Percentiles rank a stretch among this genome's conserved stretches.
These are phyloP conservation scores for Salix arbutifolia DNA, from an alignment of 345 rosid species.

Conservation along the genomic window DNA sequence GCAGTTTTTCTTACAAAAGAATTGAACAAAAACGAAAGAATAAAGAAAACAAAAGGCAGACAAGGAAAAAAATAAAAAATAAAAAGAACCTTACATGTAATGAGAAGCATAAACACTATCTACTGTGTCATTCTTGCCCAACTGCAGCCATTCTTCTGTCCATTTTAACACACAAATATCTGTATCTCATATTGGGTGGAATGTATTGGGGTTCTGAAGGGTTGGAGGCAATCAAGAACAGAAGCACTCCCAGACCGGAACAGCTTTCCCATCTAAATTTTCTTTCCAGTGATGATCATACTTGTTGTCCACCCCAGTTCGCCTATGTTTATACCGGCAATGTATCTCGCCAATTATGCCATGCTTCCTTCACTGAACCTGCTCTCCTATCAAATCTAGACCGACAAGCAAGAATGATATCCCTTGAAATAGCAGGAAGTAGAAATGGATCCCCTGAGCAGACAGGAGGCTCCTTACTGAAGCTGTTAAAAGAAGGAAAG, in stretches of 20 bases:
- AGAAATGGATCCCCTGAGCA: slow-evolving; percentile 96
- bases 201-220: slow-evolving; percentile 6
- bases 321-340: not conserved
- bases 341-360: not conserved
- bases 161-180: slow-evolving; percentile 1
- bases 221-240: slow-evolving; percentile 13
- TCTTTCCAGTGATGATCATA: slow-evolving; percentile 1
- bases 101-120: slow-evolving; percentile 12
- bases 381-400: slow-evolving; percentile 93
- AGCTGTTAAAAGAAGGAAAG: slow-evolving; percentile 80
- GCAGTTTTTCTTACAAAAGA: slow-evolving; percentile 46
- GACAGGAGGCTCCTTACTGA: slow-evolving; percentile 83
- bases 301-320: not conserved
- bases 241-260: slow-evolving; percentile 12
- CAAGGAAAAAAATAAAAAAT: not conserved
- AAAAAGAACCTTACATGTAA: slow-evolving; percentile 13
- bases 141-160: slow-evolving; percentile 16
- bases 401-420: slow-evolving; percentile 90
- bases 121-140: slow-evolving; percentile 10
- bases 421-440: slow-evolving; percentile 96
- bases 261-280: not conserved
- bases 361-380: slow-evolving; percentile 46
- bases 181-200: slow-evolving; percentile 3
- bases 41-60: slow-evolving; percentile 12
- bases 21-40: slow-evolving; percentile 45